phyloP scores from a whole-genome alignment of 129 eudicot species.

The Saussurea involucrata region DNA sequence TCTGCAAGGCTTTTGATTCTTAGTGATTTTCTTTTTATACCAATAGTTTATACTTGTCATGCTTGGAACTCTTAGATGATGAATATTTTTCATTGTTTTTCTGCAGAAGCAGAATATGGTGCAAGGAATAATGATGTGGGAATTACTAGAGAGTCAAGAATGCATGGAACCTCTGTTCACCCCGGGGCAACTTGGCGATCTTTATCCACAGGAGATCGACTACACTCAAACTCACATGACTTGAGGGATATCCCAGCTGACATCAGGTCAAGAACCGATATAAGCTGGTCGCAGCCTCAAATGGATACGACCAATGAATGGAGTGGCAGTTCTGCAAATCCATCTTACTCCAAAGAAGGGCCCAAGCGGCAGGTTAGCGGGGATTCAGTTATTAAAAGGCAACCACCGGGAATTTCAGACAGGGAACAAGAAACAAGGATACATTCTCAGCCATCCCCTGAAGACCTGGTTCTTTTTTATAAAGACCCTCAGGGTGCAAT shows the following conservation, averaged over 20 bases:
- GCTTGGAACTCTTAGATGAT: neutral
- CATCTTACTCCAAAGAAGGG: slow-evolving; percentile 32
- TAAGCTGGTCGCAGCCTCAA: slow-evolving; percentile 40
- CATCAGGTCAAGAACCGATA: slow-evolving; percentile 32
- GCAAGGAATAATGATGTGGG: slow-evolving; percentile 46
- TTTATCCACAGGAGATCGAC: slow-evolving; percentile 42
- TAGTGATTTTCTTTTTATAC: neutral
- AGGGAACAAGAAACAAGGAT: slow-evolving; percentile 53
- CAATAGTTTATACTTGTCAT: neutral
- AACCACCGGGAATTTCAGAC: slow-evolving; percentile 46
- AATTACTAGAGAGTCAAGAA: slow-evolving; percentile 37
- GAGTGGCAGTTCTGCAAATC: slow-evolving; percentile 27
- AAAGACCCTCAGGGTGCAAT: slow-evolving; percentile 93
- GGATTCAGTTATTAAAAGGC: slow-evolving; percentile 50
- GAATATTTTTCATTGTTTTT: neutral
- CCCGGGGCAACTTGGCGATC: slow-evolving; percentile 60
- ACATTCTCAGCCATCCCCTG: slow-evolving; percentile 65
- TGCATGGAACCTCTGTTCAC: slow-evolving; percentile 39
- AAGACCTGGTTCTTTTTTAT: slow-evolving; percentile 79
- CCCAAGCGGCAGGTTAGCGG: slow-evolving; percentile 34
- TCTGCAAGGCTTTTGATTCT: neutral
- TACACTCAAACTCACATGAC: slow-evolving; percentile 34
- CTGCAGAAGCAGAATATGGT: slow-evolving; percentile 38
- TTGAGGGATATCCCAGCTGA: slow-evolving; percentile 40
- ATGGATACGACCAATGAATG: slow-evolving; percentile 29